Evolutionary conservation across 2,329 filamentous ascomycete species (phyloP), one percentile per base, ranked within the genome.

Genomic region (Fusarium nematophilum): DNA sequence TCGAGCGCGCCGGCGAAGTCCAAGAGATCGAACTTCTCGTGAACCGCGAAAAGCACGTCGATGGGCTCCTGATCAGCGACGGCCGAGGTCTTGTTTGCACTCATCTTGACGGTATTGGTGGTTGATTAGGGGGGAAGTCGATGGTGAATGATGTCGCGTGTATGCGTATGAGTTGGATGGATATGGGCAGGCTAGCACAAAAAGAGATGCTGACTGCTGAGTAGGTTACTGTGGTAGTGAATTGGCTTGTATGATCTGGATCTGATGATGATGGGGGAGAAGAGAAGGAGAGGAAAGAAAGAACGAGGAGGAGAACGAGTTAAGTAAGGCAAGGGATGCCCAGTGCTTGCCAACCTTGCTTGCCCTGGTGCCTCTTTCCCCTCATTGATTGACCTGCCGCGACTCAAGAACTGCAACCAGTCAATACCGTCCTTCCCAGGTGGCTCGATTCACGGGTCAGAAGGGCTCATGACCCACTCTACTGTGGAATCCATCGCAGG

Each of bases 1-100:
- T 86, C 80, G 45, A 83, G 71, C 36, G 83, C 79, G 62, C 83
- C 84, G 52, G 83, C 81, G 65, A 87, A 81, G 77, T 87, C 84
- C 63, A 86, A 67, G 54, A 87, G 73, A 70, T 86, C 78, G 72
- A 87, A 87, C 72, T 85, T 84, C 71, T 80, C 75, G 49, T 87
- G 84, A 67, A 87, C 79, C 67, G 81, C 84, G 74, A 87, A 81
- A 71, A 87, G 82, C 64, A 87, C 82, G 62, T 86, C 79, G 69
- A 87, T 78, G 64, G 83, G 83, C 72, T 86, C 81, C 57, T 75
- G 72, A 71, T 86, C 83, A 69, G 79, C 78, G 74, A 84, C 82
- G 72, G 83, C 83, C 75, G 83, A 84, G 66, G 76, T 79, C 81
- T 86, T 86, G 72, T 75, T 75, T 73, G 82, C 76, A 78, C 73